A percentile compares a stretch with the other conserved stretches of the same genome.
These are phyloP conservation scores for Diaporthe destruens DNA, from an alignment of 2,329 filamentous ascomycete species.

Conservation along the genomic window DNA sequence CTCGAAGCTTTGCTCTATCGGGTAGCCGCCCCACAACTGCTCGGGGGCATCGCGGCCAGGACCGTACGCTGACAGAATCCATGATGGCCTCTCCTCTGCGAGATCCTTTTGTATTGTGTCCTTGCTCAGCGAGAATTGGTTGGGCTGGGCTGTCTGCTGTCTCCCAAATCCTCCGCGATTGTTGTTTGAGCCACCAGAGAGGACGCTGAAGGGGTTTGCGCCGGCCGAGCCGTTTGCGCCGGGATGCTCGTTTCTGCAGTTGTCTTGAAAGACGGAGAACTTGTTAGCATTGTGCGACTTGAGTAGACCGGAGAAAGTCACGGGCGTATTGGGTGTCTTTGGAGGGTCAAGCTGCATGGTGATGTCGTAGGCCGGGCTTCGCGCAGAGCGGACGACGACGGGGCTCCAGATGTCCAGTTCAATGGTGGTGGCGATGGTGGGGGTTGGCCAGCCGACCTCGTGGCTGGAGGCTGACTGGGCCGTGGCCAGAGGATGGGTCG, in stretches of 20 bases:
- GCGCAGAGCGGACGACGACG: neutral
- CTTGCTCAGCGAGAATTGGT: conserved; percentile 65
- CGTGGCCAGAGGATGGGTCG: neutral
- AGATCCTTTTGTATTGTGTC: conserved; percentile 76
- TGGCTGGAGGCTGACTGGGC: neutral
- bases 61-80: conserved; percentile 89
- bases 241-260: conserved; percentile 68
- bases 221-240: conserved; percentile 49
- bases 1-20: conserved; percentile 88
- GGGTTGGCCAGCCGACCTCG: neutral
- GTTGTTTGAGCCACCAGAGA: conserved; percentile 43
- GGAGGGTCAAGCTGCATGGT: conserved; percentile 25
- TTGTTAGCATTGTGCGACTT: conserved; percentile 17
- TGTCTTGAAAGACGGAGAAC: conserved; percentile 53
- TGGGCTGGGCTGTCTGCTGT: conserved; percentile 37
- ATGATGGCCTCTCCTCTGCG: conserved; percentile 78
- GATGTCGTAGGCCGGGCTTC: neutral
- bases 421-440: neutral
- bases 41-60: conserved; percentile 81
- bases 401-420: conserved; percentile 17
- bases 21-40: conserved; percentile 84
- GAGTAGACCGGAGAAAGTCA: neutral
- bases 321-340: neutral
- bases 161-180: conserved; percentile 63
- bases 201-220: conserved; percentile 47